Percentiles rank a stretch among this genome's conserved stretches.
Evolutionary conservation across 2,329 filamentous ascomycete species (phyloP).

Genomic region (Epichloe glyceriae): DNA sequence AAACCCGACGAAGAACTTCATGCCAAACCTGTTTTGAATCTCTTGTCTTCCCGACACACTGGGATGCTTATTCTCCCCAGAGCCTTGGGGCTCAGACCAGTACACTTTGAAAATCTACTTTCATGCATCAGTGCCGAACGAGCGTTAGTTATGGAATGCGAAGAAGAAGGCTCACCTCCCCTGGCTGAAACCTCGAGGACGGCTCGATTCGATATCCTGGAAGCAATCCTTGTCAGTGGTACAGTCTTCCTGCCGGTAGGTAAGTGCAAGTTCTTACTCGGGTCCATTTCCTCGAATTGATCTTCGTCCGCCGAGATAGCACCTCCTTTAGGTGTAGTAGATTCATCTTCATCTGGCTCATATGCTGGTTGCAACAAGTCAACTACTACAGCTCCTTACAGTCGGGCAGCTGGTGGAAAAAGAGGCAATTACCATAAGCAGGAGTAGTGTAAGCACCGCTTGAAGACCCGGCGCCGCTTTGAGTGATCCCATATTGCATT

Average conservation of each 20-base stretch:
- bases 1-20: slow-evolving; percentile 34
- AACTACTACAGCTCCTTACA: neutral
- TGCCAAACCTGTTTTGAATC: slow-evolving; percentile 21
- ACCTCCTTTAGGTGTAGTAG: neutral
- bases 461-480: neutral
- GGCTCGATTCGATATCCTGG: slow-evolving; percentile 27
- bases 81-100: slow-evolving; percentile 39
- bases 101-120: slow-evolving; percentile 40
- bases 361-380: neutral
- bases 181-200: slow-evolving; percentile 27
- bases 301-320: neutral
- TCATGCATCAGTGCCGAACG: neutral
- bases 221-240: neutral
- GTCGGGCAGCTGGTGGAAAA: neutral
- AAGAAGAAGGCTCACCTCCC: slow-evolving; percentile 21
- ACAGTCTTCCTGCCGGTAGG: neutral
- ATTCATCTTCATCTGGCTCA: slow-evolving; percentile 5
- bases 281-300: slow-evolving; percentile 19
- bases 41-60: slow-evolving; percentile 22
- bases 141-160: neutral
- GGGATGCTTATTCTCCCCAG: slow-evolving; percentile 16
- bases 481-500: neutral
- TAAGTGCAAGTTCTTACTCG: slow-evolving; percentile 17
- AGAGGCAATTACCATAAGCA: neutral
- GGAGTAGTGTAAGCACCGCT: neutral